Evolutionary conservation across 1,284 basidiomycete genomes (phyloP).

Genomic region (Paramarasmius palmivorus): DNA sequence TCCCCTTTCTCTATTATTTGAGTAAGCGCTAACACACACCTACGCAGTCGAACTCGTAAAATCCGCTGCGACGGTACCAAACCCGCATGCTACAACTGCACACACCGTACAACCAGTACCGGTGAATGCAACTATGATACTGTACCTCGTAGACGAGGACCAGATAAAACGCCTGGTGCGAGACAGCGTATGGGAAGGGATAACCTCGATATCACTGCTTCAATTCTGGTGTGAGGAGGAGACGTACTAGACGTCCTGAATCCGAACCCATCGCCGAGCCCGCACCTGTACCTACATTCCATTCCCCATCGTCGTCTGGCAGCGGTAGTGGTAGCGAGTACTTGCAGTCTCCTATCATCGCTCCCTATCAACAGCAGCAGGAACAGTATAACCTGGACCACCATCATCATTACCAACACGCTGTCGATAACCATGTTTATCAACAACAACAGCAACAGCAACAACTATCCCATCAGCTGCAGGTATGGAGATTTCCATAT

Average conservation of each 20-base stretch:
- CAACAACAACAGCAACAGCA: too few species aligned
- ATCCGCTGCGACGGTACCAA: slow-evolving; percentile 81
- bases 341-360: slow-evolving; percentile 16
- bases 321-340: slow-evolving; percentile 14
- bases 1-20: slow-evolving; percentile 9
- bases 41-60: slow-evolving; percentile 68
- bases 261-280: too few species aligned
- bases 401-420: too few species aligned
- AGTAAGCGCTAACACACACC: slow-evolving; percentile 7
- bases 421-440: too few species aligned
- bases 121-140: slow-evolving; percentile 62
- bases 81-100: slow-evolving; percentile 72
- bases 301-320: neutral
- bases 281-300: neutral
- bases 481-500: too few species aligned
- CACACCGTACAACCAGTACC: slow-evolving; percentile 42
- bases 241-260: too few species aligned
- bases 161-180: slow-evolving; percentile 73
- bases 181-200: slow-evolving; percentile 57
- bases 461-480: too few species aligned
- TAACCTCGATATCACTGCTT: slow-evolving; percentile 26
- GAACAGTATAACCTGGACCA: too few species aligned
- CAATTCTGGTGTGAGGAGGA: too few species aligned
- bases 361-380: too few species aligned
- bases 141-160: slow-evolving; percentile 72